Evolutionary conservation across 148 eudicot genomes (phyloP).

Genomic region (Arctostaphylos glauca): DNA sequence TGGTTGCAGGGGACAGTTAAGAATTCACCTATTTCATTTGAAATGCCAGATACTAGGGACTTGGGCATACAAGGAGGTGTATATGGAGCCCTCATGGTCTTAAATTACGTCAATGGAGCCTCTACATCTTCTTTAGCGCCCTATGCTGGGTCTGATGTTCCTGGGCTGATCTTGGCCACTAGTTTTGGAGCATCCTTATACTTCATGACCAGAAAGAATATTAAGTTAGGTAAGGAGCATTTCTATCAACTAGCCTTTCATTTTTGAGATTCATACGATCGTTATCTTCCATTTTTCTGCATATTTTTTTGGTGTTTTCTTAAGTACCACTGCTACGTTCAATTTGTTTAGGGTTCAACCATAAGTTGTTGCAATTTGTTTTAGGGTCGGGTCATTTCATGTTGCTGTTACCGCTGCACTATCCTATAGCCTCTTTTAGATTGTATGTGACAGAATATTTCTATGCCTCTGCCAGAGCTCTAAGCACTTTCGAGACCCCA

Average conservation of each 20-base stretch:
- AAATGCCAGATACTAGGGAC: conserved; percentile 61
- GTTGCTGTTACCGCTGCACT: conserved; percentile 1
- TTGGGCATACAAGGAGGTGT: conserved; percentile 90
- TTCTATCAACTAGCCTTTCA: conserved; percentile 7
- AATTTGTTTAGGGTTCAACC: neutral
- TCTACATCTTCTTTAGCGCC: conserved; percentile 51
- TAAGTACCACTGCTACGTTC: neutral
- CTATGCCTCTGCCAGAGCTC: neutral
- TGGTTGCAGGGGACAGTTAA: conserved; percentile 73
- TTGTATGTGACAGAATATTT: neutral
- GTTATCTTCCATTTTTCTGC: conserved; percentile 11
- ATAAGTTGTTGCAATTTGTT: neutral
- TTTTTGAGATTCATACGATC: neutral
- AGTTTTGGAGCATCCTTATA: conserved; percentile 95
- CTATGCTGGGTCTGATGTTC: conserved; percentile 83
- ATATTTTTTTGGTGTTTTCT: neutral
- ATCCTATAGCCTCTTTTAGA: neutral
- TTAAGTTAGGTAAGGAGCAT: conserved; percentile 66
- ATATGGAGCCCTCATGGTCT: conserved; percentile 86
- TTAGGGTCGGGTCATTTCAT: neutral
- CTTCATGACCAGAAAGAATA: conserved; percentile 87
- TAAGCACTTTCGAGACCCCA: neutral
- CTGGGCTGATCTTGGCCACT: conserved; percentile 82
- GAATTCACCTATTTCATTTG: conserved; percentile 52
- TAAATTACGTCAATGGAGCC: conserved; percentile 81